Conservation (phyloP, 805 yeast species). For the Candida pseudoglaebosa region DNA sequence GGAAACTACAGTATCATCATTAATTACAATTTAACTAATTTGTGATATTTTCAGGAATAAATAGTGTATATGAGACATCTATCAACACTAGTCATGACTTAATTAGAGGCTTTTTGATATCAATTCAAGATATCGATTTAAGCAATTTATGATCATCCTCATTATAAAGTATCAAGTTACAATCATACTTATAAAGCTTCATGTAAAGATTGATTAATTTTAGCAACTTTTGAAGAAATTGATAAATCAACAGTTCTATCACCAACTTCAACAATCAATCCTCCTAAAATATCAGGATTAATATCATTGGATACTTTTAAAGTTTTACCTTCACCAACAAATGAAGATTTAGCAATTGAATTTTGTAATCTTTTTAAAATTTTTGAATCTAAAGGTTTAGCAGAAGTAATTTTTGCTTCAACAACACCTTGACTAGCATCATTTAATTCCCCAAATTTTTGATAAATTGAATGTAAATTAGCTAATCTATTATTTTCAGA, state of each 20-base stretch:
- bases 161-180: too few relatives aligned
- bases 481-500: constrained; percentile 93
- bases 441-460: constrained; percentile 70
- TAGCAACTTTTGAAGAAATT: constrained; percentile 76
- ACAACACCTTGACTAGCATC: constrained; percentile 90
- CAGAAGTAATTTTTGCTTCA: constrained; percentile 89
- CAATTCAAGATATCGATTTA: too few relatives aligned
- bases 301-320: constrained; percentile 79
- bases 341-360: constrained; percentile 71
- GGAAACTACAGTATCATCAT: too few relatives aligned
- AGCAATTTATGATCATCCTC: too few relatives aligned
- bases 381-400: constrained; percentile 78
- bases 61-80: too few relatives aligned
- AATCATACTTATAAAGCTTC: constrained; percentile 82
- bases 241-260: constrained; percentile 96
- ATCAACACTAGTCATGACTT: too few relatives aligned
- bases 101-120: too few relatives aligned
- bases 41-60: too few relatives aligned
- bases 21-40: too few relatives aligned
- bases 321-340: constrained; percentile 83
- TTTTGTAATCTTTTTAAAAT: constrained; percentile 72
- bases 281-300: constrained; percentile 91
- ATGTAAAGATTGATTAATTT: constrained; percentile 80
- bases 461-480: constrained; percentile 59
- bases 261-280: constrained; percentile 91